Base-by-base conservation (phyloP, 169 alveolate genomes). In the Condylostoma magnum region DNA sequence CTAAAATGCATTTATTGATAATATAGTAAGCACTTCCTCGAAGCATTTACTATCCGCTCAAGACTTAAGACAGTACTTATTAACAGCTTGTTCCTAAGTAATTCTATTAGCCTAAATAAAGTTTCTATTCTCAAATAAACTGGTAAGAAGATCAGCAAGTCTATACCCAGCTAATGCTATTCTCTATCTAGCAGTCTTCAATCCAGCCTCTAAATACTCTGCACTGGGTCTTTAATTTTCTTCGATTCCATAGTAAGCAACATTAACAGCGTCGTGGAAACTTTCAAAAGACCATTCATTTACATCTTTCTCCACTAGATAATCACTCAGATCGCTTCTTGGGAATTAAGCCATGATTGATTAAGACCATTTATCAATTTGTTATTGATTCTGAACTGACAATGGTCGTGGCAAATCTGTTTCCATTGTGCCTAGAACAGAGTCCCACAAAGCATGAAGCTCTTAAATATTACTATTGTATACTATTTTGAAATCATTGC, bases 401-500 rank as follows among this genome's bases (percentile, higher is more conserved):
- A 60, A 27, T 18, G 71, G 71, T 38, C 54, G 10, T 6, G 57
- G 54, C 27, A 60, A 36, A 27, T 60, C 71, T 0, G 22, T n/a
- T 18, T 2, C 71, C 54, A 10, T 20, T 10, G 22, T n/a, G 6
- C 71, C 71, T 12, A 60, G 22, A 27, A 33, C 53, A 20, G 85
- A 69, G 52, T 83, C 90, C 90, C 90, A 83, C n/a, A 83, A 68
- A 4, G 83, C 72, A 48, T 83, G 90, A 1, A 83, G 66, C 12
- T 82, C 76, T 22, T 12, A 48, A 10, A 82, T 57, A 22, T 72
- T 18, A 0, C 67, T 36, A 6, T 51, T 80, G 18, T 36, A 73
- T 4, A 3, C 10, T 2, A 83, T 44, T 10, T 58, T 25, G 36
- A 82, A 78, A 1, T n/a, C n/a, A 25, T 76, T 71, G 31, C 85